Percentiles rank a stretch among this genome's conserved stretches.
phyloP scores from a whole-genome alignment of 768 basidiomycete species.

The Lactarius indigo region DNA sequence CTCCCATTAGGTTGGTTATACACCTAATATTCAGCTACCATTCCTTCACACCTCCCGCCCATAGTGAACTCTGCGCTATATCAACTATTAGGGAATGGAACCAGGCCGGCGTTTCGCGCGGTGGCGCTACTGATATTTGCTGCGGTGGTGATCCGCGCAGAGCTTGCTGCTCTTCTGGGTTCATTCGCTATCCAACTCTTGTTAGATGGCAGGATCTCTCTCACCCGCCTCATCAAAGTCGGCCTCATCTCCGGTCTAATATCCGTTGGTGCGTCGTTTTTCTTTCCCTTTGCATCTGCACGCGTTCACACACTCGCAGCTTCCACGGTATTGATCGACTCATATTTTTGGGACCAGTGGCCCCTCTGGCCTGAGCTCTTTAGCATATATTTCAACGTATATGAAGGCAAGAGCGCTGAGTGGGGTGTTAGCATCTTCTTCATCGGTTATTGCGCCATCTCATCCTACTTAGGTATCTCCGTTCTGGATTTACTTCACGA shows the following conservation, averaged over 20 bases:
- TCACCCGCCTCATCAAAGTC: constrained; percentile 44
- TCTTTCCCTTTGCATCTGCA: neutral
- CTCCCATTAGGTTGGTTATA: constrained; percentile 62
- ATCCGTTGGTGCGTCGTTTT: constrained; percentile 47
- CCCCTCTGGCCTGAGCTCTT: constrained; percentile 86
- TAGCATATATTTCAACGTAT: constrained; percentile 79
- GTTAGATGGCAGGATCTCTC: constrained; percentile 38
- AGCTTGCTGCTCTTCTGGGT: constrained; percentile 64
- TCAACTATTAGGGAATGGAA: constrained; percentile 44
- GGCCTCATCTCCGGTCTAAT: constrained; percentile 46
- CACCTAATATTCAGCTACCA: neutral
- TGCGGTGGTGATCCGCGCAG: constrained; percentile 73
- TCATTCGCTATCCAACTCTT: constrained; percentile 58
- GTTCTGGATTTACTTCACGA: constrained; percentile 57
- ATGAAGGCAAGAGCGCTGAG: constrained; percentile 78
- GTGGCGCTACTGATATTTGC: constrained; percentile 63
- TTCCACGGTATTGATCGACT: constrained; percentile 66
- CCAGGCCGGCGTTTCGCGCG: constrained; percentile 40
- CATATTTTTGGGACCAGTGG: constrained; percentile 75
- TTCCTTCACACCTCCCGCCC: neutral
- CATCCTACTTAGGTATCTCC: constrained; percentile 59
- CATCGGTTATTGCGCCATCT: neutral
- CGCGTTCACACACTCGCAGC: constrained; percentile 36
- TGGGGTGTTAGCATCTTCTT: constrained; percentile 75
- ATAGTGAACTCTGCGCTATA: constrained; percentile 58